These are phyloP conservation scores for Pneumocystis murina DNA, from an alignment of 1,139 yeast genomes.

Conservation along the genomic window DNA sequence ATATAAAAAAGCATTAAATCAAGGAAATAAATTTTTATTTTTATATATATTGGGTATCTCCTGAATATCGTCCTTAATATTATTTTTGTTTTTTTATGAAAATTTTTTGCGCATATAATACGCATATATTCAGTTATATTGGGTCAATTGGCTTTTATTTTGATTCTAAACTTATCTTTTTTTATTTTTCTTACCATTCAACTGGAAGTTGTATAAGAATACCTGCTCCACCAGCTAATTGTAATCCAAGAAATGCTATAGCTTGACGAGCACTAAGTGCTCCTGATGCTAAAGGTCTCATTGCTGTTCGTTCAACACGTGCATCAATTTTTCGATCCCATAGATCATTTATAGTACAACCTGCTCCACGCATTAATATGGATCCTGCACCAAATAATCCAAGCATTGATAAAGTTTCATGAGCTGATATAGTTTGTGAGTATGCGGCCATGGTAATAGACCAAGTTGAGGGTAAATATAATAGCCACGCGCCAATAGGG, in stretches of 20 bases:
- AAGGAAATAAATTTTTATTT: too few relatives aligned
- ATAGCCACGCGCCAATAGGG: constrained; percentile 81
- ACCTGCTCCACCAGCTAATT: constrained; percentile 60
- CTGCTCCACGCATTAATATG: constrained; percentile 90
- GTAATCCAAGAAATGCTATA: constrained; percentile 55
- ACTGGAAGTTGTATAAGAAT: constrained; percentile 59
- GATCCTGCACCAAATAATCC: constrained; percentile 70
- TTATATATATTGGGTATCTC: too few relatives aligned
- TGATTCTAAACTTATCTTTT: not conserved
- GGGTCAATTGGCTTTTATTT: too few relatives aligned
- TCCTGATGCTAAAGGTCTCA: constrained; percentile 83
- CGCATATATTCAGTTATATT: too few relatives aligned
- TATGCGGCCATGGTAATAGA: constrained; percentile 77
- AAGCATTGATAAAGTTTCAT: constrained; percentile 33
- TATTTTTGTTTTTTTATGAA: too few relatives aligned
- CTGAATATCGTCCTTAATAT: too few relatives aligned
- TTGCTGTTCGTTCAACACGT: constrained; percentile 73
- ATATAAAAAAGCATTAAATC: too few relatives aligned
- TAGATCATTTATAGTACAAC: constrained; percentile 87
- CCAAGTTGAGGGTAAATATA: constrained; percentile 70
- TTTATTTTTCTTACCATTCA: constrained; percentile 27
- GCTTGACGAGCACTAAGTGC: constrained; percentile 64
- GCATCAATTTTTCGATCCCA: constrained; percentile 69
- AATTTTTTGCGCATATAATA: not conserved
- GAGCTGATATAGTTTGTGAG: constrained; percentile 53